Evolutionary conservation across 2,329 filamentous ascomycete genomes (phyloP).

Genomic region (Pseudopyrenochaeta lycopersici): DNA sequence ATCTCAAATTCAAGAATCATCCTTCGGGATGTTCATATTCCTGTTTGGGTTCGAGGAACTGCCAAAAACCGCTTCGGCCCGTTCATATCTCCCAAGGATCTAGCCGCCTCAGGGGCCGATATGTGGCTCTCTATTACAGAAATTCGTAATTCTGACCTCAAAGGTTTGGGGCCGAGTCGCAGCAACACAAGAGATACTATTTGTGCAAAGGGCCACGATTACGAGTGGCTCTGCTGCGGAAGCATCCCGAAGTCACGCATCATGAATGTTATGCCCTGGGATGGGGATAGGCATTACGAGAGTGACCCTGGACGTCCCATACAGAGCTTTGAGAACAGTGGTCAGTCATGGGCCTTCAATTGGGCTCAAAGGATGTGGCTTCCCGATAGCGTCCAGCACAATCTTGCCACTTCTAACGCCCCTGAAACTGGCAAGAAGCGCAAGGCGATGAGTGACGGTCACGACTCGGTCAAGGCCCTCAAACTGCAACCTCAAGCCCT

Average conservation of each 20-base stretch:
- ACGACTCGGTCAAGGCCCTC: too few relatives aligned
- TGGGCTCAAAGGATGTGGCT: slow-evolving; percentile 9
- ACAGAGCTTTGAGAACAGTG: background rate
- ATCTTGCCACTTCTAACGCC: too few relatives aligned
- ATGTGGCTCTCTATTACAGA: slow-evolving; percentile 21
- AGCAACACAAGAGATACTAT: background rate
- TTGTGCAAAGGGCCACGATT: slow-evolving; percentile 8
- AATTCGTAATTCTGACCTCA: slow-evolving; percentile 11
- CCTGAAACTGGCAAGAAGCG: too few relatives aligned
- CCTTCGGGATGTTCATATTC: too few relatives aligned
- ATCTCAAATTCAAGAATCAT: too few relatives aligned
- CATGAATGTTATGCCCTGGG: slow-evolving; percentile 19
- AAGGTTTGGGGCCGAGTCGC: background rate
- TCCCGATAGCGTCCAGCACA: background rate
- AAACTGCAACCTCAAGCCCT: too few relatives aligned
- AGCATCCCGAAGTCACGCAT: slow-evolving; percentile 11
- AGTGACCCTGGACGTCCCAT: background rate
- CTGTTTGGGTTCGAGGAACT: too few relatives aligned
- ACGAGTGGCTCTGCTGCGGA: slow-evolving; percentile 25
- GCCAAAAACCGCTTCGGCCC: too few relatives aligned
- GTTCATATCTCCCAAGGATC: too few relatives aligned
- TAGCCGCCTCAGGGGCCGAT: background rate
- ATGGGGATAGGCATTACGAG: slow-evolving; percentile 14
- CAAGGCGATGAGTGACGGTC: too few relatives aligned
- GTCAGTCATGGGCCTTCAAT: slow-evolving; percentile 10